phyloP scores from a whole-genome alignment of 331 rosid species.

The Erythrophleum ivorense region DNA sequence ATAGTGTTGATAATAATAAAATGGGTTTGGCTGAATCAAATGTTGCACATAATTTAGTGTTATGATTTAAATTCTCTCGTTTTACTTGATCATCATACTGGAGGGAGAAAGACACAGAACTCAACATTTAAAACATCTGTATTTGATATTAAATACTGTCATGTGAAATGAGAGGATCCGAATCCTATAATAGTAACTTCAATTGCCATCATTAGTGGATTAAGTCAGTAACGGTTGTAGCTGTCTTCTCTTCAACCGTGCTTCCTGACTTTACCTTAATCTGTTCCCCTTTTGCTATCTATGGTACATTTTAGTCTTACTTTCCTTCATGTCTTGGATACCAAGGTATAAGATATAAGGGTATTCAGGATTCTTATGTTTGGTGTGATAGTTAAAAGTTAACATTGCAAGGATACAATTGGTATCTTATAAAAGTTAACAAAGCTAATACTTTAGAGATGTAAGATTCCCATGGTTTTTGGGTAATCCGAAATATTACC shows the following conservation, averaged over 20 bases:
- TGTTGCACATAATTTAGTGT: background rate
- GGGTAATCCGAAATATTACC: background rate
- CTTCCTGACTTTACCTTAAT: background rate
- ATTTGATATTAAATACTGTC: background rate
- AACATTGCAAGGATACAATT: background rate
- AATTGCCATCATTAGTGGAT: too few relatives aligned
- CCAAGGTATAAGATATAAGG: background rate
- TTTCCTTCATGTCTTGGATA: background rate
- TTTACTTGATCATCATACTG: background rate
- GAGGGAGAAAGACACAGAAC: background rate
- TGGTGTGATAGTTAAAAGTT: background rate
- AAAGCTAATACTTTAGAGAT: background rate
- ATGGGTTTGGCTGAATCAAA: background rate
- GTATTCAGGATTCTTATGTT: background rate
- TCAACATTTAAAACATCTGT: background rate
- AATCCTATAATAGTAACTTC: background rate
- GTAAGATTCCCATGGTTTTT: background rate
- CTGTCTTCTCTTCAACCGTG: background rate
- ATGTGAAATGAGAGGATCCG: background rate
- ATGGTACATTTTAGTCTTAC: background rate
- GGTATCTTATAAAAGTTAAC: background rate
- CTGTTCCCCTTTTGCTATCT: background rate
- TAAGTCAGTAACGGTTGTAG: background rate
- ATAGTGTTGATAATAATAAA: background rate
- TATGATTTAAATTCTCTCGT: background rate